Conservation (phyloP, 2,329 filamentous ascomycete species). For the Sporothrix phasma region DNA sequence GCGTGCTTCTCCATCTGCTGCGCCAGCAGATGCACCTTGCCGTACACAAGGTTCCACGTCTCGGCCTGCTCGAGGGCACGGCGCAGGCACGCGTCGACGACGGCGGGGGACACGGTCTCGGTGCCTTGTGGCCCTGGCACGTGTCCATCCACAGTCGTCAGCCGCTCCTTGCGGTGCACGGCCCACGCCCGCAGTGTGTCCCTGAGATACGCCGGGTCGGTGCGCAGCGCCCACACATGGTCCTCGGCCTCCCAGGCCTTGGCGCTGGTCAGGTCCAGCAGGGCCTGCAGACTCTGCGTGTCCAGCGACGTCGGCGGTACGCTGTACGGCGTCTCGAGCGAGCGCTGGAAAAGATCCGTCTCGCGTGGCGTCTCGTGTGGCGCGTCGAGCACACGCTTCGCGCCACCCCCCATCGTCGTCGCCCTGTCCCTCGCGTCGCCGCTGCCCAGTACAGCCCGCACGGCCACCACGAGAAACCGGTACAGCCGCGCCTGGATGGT, state of each 20-base stretch:
- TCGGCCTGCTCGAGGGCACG: conserved; percentile 15
- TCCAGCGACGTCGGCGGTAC: conserved; percentile 7
- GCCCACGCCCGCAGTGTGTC: conserved; percentile 9
- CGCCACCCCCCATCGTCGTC: not conserved
- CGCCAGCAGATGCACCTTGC: conserved; percentile 12
- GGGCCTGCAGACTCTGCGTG: not conserved
- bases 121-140: not conserved
- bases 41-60: conserved; percentile 15
- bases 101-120: not conserved
- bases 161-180: conserved; percentile 15
- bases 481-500: conserved; percentile 17
- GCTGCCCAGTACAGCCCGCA: not conserved
- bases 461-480: conserved; percentile 9
- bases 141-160: not conserved
- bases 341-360: not conserved
- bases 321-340: conserved; percentile 16
- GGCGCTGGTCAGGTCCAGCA: conserved; percentile 12
- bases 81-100: conserved; percentile 12
- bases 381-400: not conserved
- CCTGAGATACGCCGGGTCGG: conserved; percentile 17
- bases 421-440: not conserved
- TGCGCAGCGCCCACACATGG: conserved; percentile 17
- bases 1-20: conserved; percentile 13
- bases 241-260: conserved; percentile 15
- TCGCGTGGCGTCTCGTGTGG: no score